These are phyloP conservation scores for Durio zibethinus DNA, from an alignment of 345 rosid genomes.

Conservation along the genomic window DNA sequence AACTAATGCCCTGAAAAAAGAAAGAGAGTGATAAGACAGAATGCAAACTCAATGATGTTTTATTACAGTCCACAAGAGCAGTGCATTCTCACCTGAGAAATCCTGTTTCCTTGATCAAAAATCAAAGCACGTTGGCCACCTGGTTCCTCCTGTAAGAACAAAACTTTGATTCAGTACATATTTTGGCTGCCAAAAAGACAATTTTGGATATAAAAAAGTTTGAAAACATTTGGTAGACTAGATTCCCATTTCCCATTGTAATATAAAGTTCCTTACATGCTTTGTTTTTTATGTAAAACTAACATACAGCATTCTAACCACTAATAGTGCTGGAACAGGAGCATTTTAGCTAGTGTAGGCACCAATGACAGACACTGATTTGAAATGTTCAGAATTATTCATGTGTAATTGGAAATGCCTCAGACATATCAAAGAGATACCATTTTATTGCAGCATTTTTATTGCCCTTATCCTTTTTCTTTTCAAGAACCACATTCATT, in stretches of 20 bases:
- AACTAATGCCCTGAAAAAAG: constrained; percentile 71
- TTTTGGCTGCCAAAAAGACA: neutral
- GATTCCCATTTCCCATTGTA: neutral
- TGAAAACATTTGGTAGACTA: constrained; percentile 3
- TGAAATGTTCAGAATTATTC: neutral
- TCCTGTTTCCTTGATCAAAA: constrained; percentile 94
- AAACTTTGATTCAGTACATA: neutral
- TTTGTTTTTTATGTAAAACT: neutral
- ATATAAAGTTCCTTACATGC: neutral
- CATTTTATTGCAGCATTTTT: neutral
- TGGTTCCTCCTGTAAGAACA: constrained; percentile 78
- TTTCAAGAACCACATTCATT: neutral
- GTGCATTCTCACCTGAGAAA: constrained; percentile 62
- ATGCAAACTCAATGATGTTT: neutral
- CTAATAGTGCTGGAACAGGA: neutral
- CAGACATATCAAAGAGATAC: neutral
- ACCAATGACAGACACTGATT: neutral
- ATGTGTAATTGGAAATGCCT: neutral
- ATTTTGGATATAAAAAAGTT: neutral
- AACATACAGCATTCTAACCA: neutral
- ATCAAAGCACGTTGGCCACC: constrained; percentile 96
- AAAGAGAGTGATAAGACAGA: neutral
- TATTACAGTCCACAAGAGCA: neutral
- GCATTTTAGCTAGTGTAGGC: neutral
- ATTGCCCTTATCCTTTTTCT: neutral